Base-by-base conservation (phyloP, 2,329 filamentous ascomycete genomes). In the Falciphora oryzae region DNA sequence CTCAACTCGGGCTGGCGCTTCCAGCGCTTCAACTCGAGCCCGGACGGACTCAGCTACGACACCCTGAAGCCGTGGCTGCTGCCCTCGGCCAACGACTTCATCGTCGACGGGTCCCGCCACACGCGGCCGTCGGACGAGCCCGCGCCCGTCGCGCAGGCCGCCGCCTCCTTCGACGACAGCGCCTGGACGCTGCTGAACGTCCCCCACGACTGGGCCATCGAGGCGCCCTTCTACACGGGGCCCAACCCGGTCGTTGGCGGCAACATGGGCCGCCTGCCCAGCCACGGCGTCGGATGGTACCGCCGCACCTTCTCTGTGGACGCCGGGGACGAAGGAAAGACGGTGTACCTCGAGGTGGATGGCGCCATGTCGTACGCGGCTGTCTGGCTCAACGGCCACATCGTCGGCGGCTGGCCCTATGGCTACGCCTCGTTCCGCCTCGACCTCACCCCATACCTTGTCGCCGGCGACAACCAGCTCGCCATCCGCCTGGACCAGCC, bases 271-370 rank as follows among this genome's bases (percentile, higher is more conserved):
- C 73, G 78, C 2, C 69, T 85, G 59, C 82, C 82, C 1, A 75
- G 78, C 38, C 77, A 83, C 27, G 82, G 82, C 10, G 76, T 85
- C 0, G 81, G 80, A 6, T 83, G 81, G 82, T 84, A 84, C 67
- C 79, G 82, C 6, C 74, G 76, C 44, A 78, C 71, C 4, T 5
- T 84, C 0, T 69, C 70, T 0, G 65, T 79, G 3, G 62, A 59
- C 0, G 62, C 71, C 0, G 69, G 69, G 3, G 76, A 79, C 22
- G 65, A 69, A n/a, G 72, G 71, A 5, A 79, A 78, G 64, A 70
- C 72, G 0, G 68, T 81, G 14, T 83, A 76, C 63, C 69, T 83
- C 5, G 80, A 83, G 29, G 68, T 83, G n/a, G 81, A 83, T 62
- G 81, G 81, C 3, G 80, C 80, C 61, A 81, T 81, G 79, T 78